These are phyloP conservation scores for Hypomontagnella submonticulosa DNA, from an alignment of 495 filamentous ascomycete species.

Conservation along the genomic window DNA sequence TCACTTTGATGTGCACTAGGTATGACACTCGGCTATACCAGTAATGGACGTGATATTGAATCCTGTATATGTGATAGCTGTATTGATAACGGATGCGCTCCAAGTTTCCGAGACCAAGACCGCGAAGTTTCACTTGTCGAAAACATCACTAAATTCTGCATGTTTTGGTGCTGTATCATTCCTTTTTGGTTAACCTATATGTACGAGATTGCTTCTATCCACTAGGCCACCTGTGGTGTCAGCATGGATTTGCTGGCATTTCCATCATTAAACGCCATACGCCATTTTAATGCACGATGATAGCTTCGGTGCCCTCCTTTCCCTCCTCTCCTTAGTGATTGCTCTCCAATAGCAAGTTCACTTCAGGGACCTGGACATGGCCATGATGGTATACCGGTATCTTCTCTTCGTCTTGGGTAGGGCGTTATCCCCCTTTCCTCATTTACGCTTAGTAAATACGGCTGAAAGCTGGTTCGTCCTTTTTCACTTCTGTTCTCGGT, in stretches of 20 bases:
- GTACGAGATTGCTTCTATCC: neutral
- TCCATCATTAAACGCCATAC: slow-evolving; percentile 30
- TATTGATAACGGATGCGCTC: no score
- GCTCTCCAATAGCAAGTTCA: neutral
- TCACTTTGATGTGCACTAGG: no score
- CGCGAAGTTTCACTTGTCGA: no score
- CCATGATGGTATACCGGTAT: neutral
- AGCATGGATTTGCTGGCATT: slow-evolving; percentile 2
- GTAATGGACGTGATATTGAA: neutral
- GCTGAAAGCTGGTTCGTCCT: no score
- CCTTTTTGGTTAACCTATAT: neutral
- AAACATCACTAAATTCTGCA: neutral
- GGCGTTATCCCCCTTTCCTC: no score
- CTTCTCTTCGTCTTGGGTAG: no score
- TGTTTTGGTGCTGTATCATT: slow-evolving; percentile 7
- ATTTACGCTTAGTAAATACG: no score
- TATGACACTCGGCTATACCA: no score
- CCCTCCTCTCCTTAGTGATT: neutral
- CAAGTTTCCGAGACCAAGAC: neutral
- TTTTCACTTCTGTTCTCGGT: no score
- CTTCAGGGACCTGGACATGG: neutral
- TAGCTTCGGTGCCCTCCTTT: slow-evolving; percentile 7
- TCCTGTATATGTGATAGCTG: neutral
- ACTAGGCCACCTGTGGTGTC: neutral
- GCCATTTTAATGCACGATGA: slow-evolving; percentile 29